Evolutionary conservation across 192 early-diverging fungal genomes (phyloP), one percentile per base, ranked within the genome.

Genomic region (Podila verticillata): DNA sequence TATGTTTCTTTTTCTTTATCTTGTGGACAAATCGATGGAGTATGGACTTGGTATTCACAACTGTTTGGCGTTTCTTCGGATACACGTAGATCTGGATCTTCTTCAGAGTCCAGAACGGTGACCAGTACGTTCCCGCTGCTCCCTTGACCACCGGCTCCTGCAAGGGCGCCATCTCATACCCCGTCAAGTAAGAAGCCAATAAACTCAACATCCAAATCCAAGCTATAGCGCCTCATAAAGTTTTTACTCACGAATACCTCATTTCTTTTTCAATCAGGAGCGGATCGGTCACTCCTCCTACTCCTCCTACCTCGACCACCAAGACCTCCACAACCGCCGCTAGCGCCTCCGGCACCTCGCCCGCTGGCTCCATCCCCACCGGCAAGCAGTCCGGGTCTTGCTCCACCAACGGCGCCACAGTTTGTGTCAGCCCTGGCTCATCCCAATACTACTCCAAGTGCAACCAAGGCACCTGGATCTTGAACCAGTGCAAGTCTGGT

Each of bases 41-140:
- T 13, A 12, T 39, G 8, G 36, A 13, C 36, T 4, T 44, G 12
- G 13, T n/a, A 54, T 5, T 26, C 20, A 26, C 1, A 7, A 19
- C 3, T 26, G 20, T 3, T 7, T 54, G 51, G 51, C 22, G 22
- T 26, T 4, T 24, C 10, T 24, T 24, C 51, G 8, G n/a, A 54
- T 24, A 8, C 9, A 7, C 8, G 32, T n/a, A 62, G 63, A 70
- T 78, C 32, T 71, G 68, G 75, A 32, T 71, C 17, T 70, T 28
- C 59, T 78, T 71, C 51, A 54, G 66, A 17, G 58, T 77, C 35
- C 30, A 67, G 65, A 67, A 67, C 56, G 31, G 31, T 7, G 57
- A 57, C 51, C 65, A 67, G 54, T 67, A 67, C 13, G 65, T 58
- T 0, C 65, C 48, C 7, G 56, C n/a, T 1, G 22, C 9, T 19